These are phyloP conservation scores for Daphne laureola DNA, from an alignment of 441 rosid species.

Conservation along the genomic window DNA sequence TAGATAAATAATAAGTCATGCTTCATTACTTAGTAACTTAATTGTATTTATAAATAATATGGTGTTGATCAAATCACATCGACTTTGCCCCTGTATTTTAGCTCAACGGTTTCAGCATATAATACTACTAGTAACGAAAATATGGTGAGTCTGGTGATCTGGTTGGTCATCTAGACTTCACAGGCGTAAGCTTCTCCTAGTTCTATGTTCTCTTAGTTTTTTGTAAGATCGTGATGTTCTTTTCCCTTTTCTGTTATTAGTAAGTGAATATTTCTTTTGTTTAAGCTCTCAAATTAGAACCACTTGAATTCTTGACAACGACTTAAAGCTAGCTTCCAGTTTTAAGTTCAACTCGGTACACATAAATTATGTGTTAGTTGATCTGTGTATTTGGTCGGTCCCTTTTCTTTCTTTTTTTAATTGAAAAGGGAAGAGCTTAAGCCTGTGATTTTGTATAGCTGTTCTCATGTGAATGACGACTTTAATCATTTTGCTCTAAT, in stretches of 20 bases:
- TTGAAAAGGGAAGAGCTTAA: neutral
- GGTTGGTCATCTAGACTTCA: conserved; percentile 15
- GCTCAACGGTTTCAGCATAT: too few relatives aligned
- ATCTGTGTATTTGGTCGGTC: conserved; percentile 34
- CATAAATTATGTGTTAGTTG: conserved; percentile 30
- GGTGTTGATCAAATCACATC: too few relatives aligned
- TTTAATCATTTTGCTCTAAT: conserved; percentile 10
- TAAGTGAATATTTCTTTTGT: neutral
- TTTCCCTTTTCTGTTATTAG: neutral
- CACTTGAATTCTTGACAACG: neutral
- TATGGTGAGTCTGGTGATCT: neutral
- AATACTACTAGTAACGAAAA: too few relatives aligned
- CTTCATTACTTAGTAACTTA: too few relatives aligned
- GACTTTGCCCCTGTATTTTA: too few relatives aligned
- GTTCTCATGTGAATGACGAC: conserved; percentile 12
- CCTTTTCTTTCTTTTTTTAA: neutral
- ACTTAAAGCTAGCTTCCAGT: neutral
- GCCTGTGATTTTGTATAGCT: neutral
- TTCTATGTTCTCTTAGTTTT: neutral
- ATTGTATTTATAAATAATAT: too few relatives aligned
- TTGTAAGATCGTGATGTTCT: neutral
- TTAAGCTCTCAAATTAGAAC: neutral
- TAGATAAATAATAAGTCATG: too few relatives aligned
- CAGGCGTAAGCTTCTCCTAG: neutral
- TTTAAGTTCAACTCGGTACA: conserved; percentile 17